These are phyloP conservation scores for Annona squamosa DNA, from an alignment of 164 flowering plant genomes.

Conservation along the genomic window DNA sequence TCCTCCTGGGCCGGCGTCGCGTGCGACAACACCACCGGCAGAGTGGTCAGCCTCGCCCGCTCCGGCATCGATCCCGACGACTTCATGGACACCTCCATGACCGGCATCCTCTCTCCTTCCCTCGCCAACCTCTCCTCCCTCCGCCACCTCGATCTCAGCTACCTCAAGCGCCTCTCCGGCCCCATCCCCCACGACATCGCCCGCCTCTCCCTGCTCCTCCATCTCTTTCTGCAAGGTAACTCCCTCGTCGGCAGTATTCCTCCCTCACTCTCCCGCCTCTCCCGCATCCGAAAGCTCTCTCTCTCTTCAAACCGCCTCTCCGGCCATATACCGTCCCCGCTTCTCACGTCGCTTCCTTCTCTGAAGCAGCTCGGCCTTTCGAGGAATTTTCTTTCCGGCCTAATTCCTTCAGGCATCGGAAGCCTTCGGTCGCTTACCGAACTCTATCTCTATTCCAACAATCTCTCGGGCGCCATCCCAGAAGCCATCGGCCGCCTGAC, in stretches of 20 bases:
- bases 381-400: slow-evolving; percentile 38
- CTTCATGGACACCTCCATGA: slow-evolving; percentile 45
- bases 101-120: slow-evolving; percentile 53
- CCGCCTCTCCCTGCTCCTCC: slow-evolving; percentile 28
- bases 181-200: slow-evolving; percentile 51
- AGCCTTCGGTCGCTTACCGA: slow-evolving; percentile 20
- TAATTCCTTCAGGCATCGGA: slow-evolving; percentile 39
- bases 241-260: slow-evolving; percentile 52
- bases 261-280: slow-evolving; percentile 25
- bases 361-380: slow-evolving; percentile 41
- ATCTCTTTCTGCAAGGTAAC: slow-evolving; percentile 41
- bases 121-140: slow-evolving; percentile 44
- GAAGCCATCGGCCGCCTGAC: slow-evolving; percentile 35
- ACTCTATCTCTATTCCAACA: slow-evolving; percentile 41
- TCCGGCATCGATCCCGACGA: slow-evolving; percentile 44
- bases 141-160: slow-evolving; percentile 42
- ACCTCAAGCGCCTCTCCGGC: slow-evolving; percentile 45
- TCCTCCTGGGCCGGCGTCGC: slow-evolving; percentile 47
- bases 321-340: slow-evolving; percentile 29
- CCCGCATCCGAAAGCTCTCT: slow-evolving; percentile 30
- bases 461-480: slow-evolving; percentile 45
- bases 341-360: slow-evolving; percentile 22
- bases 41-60: slow-evolving; percentile 50
- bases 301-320: slow-evolving; percentile 37
- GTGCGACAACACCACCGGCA: slow-evolving; percentile 37